Base-by-base conservation (phyloP, 2,329 filamentous ascomycete genomes). In the Aspergillus neotritici region DNA sequence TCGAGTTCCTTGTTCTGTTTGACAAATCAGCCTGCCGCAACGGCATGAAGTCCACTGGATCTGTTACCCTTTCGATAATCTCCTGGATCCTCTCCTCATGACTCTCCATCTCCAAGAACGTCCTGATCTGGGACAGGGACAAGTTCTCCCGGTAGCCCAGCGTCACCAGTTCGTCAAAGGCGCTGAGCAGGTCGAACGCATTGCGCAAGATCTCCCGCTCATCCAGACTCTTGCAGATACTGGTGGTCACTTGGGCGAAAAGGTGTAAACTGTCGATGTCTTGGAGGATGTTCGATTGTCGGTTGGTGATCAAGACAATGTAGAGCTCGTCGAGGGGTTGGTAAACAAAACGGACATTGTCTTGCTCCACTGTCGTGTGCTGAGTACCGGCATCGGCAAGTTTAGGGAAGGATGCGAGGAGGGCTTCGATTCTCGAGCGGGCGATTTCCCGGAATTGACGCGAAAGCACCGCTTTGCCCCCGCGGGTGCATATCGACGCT, bases 321-420 rank as follows among this genome's bases (percentile, higher is more conserved):
- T 98, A 98, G 53, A 98, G 83, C 75, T 98, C 94, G 72, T 98
- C 94, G 53, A 98, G 79, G 48, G 93, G 94, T 69, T 98, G 93
- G 76, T 98, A 98, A 46, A 98, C 93, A 66, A 96, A 98, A 73
- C 93, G 91, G 63, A 98, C 93, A 74, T 95, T 97, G 75, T 98
- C 94, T 72, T 97, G 90, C 72, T 98, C 93, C 60, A 97, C 90
- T 5, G 87, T 98, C 21, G 93, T 98, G 70, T 98, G 93, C 71
- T 98, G 93, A 40, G 89, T 96, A 49, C 90, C 87, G 50, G 87
- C 89, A 69, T 96, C 90, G 61, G 93, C 90, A 46, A 97, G 86
- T 74, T 98, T 98, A 43, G 93, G 94, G 65, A 98, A 96, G 8
- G 91, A 94, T 53, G 94, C 93, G 44, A 98, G 84, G 44, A 98